Evolutionary conservation across 441 rosid genomes (phyloP).

Genomic region (Adansonia madagascariensis): DNA sequence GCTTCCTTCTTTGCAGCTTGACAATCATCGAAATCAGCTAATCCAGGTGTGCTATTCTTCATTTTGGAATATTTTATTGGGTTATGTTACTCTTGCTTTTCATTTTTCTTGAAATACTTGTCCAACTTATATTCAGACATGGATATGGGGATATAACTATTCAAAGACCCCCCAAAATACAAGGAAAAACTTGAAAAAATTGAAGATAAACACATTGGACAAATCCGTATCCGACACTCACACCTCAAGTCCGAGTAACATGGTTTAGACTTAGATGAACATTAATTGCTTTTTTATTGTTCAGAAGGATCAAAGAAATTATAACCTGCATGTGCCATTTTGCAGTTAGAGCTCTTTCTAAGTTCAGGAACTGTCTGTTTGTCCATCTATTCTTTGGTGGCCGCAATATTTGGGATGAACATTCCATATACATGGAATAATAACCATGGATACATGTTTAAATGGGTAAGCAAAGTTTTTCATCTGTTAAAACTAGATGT

Average conservation of each 20-base stretch:
- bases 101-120: background rate
- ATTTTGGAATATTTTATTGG: background rate
- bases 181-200: no score
- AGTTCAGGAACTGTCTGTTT: conserved; percentile 79
- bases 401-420: conserved; percentile 90
- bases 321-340: background rate
- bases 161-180: no score
- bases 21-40: conserved; percentile 96
- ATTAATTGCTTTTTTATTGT: background rate
- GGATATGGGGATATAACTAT: no score
- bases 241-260: no score
- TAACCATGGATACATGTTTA: conserved; percentile 67
- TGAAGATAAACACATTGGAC: no score
- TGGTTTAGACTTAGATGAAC: no score
- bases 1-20: conserved; percentile 61
- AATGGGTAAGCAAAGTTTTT: conserved; percentile 60
- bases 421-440: conserved; percentile 86
- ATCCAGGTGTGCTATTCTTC: conserved; percentile 68
- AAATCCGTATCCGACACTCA: no score
- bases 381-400: conserved; percentile 70
- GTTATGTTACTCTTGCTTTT: background rate
- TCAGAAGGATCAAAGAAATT: background rate
- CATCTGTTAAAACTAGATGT: background rate
- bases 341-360: conserved; percentile 86
- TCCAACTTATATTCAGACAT: background rate